Evolutionary conservation across 169 alveolate genomes (phyloP).

Genomic region (Cystoisospora suis): DNA sequence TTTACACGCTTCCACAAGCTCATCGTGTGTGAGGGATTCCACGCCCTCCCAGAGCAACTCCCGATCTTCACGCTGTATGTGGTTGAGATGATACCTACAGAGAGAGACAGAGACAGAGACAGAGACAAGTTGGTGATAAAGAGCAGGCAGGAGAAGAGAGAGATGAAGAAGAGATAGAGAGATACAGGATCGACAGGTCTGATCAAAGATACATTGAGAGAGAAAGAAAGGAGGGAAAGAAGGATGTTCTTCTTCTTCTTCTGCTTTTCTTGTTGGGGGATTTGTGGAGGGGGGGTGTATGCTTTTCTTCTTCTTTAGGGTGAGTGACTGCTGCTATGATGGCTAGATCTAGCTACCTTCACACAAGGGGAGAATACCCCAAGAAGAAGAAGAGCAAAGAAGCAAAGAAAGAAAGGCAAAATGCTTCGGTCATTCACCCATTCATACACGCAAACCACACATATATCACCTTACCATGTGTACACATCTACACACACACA

Average conservation of each 20-base stretch:
- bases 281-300: no score
- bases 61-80: constrained; percentile 83
- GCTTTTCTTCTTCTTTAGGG: no score
- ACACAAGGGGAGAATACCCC: no score
- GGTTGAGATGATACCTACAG: constrained; percentile 79
- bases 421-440: not conserved
- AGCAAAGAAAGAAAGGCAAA: not conserved
- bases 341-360: no score
- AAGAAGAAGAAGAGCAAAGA: not conserved
- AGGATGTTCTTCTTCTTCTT: no score
- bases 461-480: not conserved
- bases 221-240: no score
- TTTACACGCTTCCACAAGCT: constrained; percentile 83
- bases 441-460: not conserved
- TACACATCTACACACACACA: not conserved
- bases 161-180: not conserved
- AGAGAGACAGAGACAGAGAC: not conserved
- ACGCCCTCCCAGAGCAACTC: constrained; percentile 89
- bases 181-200: no score
- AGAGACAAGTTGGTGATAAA: no score
- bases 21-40: constrained; percentile 79
- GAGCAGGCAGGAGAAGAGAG: not conserved
- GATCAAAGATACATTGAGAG: no score
- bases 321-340: no score
- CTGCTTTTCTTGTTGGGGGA: no score